Percentiles rank a stretch among this genome's conserved stretches.
Evolutionary conservation across 441 rosid species (phyloP).

Genomic region (Daphne laureola): DNA sequence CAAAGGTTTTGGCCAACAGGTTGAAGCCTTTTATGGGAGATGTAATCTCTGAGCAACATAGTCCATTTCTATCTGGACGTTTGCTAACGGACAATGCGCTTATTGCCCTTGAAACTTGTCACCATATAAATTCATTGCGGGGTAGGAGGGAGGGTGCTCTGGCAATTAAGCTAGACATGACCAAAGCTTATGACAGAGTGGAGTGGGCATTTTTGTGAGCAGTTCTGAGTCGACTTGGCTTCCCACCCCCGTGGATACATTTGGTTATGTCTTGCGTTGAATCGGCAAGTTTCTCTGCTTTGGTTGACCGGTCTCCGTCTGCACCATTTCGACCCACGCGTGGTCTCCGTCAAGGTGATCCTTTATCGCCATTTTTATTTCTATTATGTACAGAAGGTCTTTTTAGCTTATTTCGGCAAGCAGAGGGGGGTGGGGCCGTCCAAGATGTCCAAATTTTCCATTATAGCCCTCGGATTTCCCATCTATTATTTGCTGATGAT

Average conservation of each 20-base stretch:
- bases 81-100: background rate
- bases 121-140: background rate
- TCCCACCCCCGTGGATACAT: background rate
- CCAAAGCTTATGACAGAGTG: constrained; percentile 7
- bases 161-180: constrained; percentile 5
- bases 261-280: background rate
- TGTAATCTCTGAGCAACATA: no score
- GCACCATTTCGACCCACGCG: background rate
- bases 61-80: no score
- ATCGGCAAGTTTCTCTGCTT: background rate
- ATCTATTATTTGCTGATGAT: constrained; percentile 8
- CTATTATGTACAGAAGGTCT: background rate
- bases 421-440: no score
- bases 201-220: background rate
- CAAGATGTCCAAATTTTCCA: no score
- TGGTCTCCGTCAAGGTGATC: constrained; percentile 4
- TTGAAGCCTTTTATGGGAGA: no score
- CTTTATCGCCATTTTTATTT: background rate
- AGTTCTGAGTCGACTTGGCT: background rate
- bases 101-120: background rate
- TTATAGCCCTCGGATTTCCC: background rate
- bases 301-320: background rate
- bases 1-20: no score
- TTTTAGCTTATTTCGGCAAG: background rate
- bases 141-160: background rate